These are phyloP conservation scores for Colletotrichum karsti DNA, from an alignment of 2,329 filamentous ascomycete genomes.

Conservation along the genomic window DNA sequence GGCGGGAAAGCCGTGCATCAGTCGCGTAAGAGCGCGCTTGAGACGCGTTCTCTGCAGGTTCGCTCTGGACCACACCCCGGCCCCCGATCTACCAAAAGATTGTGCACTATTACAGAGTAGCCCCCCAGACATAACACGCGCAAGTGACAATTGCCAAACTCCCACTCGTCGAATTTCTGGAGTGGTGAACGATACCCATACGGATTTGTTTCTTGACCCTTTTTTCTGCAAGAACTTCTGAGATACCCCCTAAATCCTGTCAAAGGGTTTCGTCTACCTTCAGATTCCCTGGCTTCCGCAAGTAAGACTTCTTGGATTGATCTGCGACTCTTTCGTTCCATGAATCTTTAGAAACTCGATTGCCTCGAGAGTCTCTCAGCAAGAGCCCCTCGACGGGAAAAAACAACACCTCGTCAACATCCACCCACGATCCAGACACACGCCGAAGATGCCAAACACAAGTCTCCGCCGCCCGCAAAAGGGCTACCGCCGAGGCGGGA, in stretches of 20 bases:
- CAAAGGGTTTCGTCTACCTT: not conserved
- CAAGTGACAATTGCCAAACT: constrained; percentile 19
- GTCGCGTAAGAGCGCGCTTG: constrained; percentile 30
- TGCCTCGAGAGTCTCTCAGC: not conserved
- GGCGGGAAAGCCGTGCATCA: constrained; percentile 4
- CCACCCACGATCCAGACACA: constrained; percentile 9
- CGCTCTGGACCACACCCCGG: constrained; percentile 1
- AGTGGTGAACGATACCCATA: not conserved
- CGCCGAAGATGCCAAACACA: constrained; percentile 65
- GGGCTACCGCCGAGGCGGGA: constrained; percentile 74
- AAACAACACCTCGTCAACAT: not conserved
- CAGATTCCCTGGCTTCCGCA: not conserved
- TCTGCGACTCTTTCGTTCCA: not conserved
- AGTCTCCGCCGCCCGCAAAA: constrained; percentile 68
- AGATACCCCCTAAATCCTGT: constrained; percentile 20
- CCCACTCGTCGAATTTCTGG: constrained; percentile 28
- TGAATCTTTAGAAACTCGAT: not conserved
- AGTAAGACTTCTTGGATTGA: not conserved
- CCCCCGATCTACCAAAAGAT: constrained; percentile 22
- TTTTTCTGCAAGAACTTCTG: not conserved
- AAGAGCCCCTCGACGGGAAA: constrained; percentile 7
- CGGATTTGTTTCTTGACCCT: not conserved
- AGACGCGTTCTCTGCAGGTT: constrained; percentile 19
- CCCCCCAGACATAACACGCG: not conserved
- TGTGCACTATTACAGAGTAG: constrained; percentile 10